These are phyloP conservation scores for Aureobasidium melanogenum DNA, from an alignment of 2,329 filamentous ascomycete species.

Conservation along the genomic window DNA sequence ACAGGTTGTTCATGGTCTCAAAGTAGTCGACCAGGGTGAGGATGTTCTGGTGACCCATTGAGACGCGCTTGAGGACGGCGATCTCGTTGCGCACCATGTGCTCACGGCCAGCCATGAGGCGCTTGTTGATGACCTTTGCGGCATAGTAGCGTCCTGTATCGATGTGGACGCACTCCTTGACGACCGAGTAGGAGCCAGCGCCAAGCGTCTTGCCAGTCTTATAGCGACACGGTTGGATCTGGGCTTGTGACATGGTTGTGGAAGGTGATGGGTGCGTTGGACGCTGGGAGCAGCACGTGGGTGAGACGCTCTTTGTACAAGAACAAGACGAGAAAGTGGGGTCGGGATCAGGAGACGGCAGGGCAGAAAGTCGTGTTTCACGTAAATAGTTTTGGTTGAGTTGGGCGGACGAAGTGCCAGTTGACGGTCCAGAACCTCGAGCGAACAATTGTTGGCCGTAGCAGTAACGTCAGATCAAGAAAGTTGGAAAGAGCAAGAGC, in stretches of 20 bases:
- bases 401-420: background rate
- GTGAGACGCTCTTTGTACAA: background rate
- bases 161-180: constrained; percentile 98
- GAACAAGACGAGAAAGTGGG: background rate
- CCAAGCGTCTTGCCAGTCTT: constrained; percentile 98
- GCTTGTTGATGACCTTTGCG: constrained; percentile 98
- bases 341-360: background rate
- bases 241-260: constrained; percentile 26
- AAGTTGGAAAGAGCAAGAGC: background rate
- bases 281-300: no score
- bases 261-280: no score
- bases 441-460: background rate
- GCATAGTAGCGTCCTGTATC: constrained; percentile 97
- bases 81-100: constrained; percentile 99
- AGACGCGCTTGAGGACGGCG: constrained; percentile 93
- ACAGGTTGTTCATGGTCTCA: constrained; percentile 99
- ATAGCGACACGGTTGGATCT: constrained; percentile 92
- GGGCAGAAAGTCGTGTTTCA: background rate
- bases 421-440: background rate
- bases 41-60: constrained; percentile 98
- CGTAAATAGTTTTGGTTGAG: background rate
- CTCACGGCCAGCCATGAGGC: constrained; percentile 91
- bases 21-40: constrained; percentile 97
- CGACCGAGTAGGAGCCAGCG: constrained; percentile 93
- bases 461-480: background rate